These are phyloP conservation scores for Rhodotorula glutinis DNA, from an alignment of 1,284 basidiomycete genomes.

Conservation along the genomic window DNA sequence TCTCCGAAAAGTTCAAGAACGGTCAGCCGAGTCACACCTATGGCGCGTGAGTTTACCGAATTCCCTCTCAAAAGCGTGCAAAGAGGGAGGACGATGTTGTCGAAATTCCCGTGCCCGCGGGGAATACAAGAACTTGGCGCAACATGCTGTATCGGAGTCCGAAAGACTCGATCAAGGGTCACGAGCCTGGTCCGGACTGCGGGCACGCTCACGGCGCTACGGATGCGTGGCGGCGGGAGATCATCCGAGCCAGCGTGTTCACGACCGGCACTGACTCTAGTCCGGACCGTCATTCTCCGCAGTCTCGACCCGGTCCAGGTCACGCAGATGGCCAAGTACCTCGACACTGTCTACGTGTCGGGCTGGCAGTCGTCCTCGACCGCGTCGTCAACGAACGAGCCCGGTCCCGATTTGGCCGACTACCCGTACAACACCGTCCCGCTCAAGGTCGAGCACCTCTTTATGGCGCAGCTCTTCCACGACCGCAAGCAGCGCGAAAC, in stretches of 20 bases:
- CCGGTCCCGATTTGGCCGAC: constrained; percentile 91
- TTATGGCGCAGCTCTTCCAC: constrained; percentile 63
- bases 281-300: constrained; percentile 3
- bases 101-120: too few species aligned
- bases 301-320: constrained; percentile 94
- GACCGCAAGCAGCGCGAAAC: constrained; percentile 57
- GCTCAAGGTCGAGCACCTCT: constrained; percentile 62
- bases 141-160: too few species aligned
- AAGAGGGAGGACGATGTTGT: too few species aligned
- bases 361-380: constrained; percentile 92
- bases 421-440: constrained; percentile 64
- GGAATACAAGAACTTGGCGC: too few species aligned
- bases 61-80: too few species aligned
- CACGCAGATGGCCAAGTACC: constrained; percentile 88
- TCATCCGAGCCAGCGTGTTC: too few species aligned
- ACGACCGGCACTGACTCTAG: background rate
- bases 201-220: too few species aligned
- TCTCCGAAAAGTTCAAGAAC: constrained; percentile 65
- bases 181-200: too few species aligned
- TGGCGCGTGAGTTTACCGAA: constrained; percentile 77
- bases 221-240: too few species aligned
- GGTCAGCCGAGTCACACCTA: constrained; percentile 88
- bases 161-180: too few species aligned
- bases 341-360: constrained; percentile 92
- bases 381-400: constrained; percentile 84